These are phyloP conservation scores for Vigna radiata DNA, from an alignment of 306 rosid species.

Conservation along the genomic window DNA sequence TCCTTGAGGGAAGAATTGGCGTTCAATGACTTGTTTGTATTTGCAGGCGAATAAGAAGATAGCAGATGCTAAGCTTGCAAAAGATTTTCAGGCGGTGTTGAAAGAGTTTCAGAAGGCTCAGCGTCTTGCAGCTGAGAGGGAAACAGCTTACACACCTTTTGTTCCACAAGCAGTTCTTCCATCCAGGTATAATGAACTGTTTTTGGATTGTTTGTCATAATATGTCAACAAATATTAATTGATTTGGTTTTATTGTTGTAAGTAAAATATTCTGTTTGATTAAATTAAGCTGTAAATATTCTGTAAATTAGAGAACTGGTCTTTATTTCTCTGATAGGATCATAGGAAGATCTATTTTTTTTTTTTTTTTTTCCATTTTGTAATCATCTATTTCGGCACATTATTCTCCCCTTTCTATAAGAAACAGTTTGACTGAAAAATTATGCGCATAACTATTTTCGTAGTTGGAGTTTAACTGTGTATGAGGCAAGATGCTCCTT, in stretches of 20 bases:
- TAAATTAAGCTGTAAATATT: not conserved
- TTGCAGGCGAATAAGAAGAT: slow-evolving; percentile 89
- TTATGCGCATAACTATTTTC: not conserved
- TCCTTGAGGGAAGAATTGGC: not conserved
- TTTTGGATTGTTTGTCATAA: not conserved
- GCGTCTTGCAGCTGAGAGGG: slow-evolving; percentile 97
- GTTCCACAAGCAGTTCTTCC: slow-evolving; percentile 78
- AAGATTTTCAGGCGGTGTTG: slow-evolving; percentile 93
- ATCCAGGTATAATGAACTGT: slow-evolving; percentile 59
- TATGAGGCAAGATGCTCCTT: not conserved
- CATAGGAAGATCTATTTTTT: not conserved
- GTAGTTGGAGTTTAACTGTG: not conserved
- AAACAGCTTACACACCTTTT: slow-evolving; percentile 88
- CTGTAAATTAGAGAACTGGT: not conserved
- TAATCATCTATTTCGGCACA: not conserved
- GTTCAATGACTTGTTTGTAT: slow-evolving; percentile 33
- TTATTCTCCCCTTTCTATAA: not conserved
- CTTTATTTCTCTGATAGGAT: not conserved
- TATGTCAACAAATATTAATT: not conserved
- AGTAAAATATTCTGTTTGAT: not conserved
- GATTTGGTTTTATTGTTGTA: not conserved
- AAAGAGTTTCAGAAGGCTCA: slow-evolving; percentile 98
- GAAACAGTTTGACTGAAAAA: not conserved
- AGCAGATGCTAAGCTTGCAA: slow-evolving; percentile 96
- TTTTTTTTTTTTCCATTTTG: not conserved